Base-by-base conservation (phyloP, 2,329 filamentous ascomycete genomes). In the Phaeophleospora eucalypticola region DNA sequence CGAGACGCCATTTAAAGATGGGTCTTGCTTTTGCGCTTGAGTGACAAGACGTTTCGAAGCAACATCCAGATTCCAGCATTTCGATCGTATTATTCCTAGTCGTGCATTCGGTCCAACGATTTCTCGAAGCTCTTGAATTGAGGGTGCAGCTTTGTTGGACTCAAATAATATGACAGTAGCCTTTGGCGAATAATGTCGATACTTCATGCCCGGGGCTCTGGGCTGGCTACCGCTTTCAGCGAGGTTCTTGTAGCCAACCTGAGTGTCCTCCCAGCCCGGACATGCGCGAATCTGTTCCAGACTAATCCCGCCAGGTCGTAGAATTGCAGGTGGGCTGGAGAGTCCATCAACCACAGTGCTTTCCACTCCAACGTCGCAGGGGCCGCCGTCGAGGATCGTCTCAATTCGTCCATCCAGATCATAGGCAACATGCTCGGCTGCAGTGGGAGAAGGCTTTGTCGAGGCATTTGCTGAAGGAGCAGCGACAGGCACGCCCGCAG, bases 161-260 rank as follows among this genome's bases (percentile, higher is more conserved):
- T 95, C 88, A 63, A 89, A 95, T 7, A 65, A 44, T 14, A 65
- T 46, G 15, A 98, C 90, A 37, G 78, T 82, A 1, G 93, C 94
- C 66, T 84, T 87, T 1, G 93, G 93, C 36, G 90, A 95, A 63
- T 98, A 98, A 66, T 98, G 93, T 64, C 93, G 88, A 66, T 98
- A 98, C 70, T 98, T 98, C 93, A 98, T 98, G 1, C 93, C 93
- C 0, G 93, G 93, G 1, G 93, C 93, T 46, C 88, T 78, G 0
- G 93, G 93, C 8, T 68, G 72, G 41, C 79, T 80, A 4, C 80
- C 84, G 35, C 51, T 75, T 59, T 88, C 81, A 14, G 81, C 81
- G 47, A 78, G 77, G 60, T 95, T 89, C 62, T 84, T 82, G 67
- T 96, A 97, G 9, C 80, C 91, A 49, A 85, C 81, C 51, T 78